These are phyloP conservation scores for Iberis pinnata DNA, from an alignment of 345 rosid species.

Conservation along the genomic window DNA sequence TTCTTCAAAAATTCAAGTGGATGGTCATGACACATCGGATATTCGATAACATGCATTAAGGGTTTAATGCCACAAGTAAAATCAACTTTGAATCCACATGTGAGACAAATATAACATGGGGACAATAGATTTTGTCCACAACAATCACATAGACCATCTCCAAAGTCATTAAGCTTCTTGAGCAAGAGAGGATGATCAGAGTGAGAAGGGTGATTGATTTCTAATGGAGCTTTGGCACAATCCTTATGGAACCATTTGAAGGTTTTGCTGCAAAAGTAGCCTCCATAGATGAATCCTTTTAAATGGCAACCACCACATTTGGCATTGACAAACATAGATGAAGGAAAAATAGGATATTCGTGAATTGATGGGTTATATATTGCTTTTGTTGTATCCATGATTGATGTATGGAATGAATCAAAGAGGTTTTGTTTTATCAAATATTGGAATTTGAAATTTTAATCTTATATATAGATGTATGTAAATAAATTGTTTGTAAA, in stretches of 20 bases:
- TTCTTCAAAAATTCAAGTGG: slow-evolving; percentile 6
- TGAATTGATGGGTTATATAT: neutral
- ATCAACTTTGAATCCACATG: slow-evolving; percentile 7
- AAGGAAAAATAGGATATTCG: neutral
- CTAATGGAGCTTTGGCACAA: slow-evolving; percentile 2
- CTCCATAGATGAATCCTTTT: accelerated
- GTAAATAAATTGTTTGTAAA: too few relatives aligned
- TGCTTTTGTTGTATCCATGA: neutral
- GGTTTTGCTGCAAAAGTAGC: neutral
- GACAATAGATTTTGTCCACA: neutral
- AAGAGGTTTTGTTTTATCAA: neutral
- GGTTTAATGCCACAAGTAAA: slow-evolving; percentile 6
- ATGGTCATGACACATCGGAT: slow-evolving; percentile 1
- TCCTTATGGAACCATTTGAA: slow-evolving; percentile 5
- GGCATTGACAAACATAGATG: accelerated
- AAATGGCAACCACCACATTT: neutral
- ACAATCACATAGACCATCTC: neutral
- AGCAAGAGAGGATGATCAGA: neutral
- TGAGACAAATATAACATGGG: neutral
- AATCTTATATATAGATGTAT: too few relatives aligned
- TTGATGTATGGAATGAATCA: too few relatives aligned
- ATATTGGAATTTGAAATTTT: too few relatives aligned
- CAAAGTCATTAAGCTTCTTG: neutral
- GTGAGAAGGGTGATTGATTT: slow-evolving; percentile 14
- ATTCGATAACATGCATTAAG: neutral